Conservation (phyloP, 2,329 filamentous ascomycete genomes). For the Ascochyta lentis region DNA sequence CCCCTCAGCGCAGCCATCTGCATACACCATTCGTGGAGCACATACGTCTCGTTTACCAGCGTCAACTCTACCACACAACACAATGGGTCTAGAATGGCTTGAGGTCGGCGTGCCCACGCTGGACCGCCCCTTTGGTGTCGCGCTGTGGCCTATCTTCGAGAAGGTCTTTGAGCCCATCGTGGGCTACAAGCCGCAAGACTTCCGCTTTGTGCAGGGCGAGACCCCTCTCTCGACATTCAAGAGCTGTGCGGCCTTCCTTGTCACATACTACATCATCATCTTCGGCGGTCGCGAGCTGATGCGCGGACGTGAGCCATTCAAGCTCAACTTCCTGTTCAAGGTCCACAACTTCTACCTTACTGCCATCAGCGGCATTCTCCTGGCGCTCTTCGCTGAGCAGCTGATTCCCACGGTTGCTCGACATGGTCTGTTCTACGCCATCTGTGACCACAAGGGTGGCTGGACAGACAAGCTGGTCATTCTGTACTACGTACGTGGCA, state of each 20-base stretch:
- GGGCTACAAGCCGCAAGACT: constrained; percentile 86
- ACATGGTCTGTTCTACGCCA: constrained; percentile 84
- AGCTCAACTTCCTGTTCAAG: constrained; percentile 89
- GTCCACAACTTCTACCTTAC: constrained; percentile 97
- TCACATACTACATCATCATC: constrained; percentile 91
- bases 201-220: constrained; percentile 79
- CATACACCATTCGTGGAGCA: constrained; percentile 8
- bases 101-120: constrained; percentile 72
- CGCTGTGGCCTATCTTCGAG: constrained; percentile 94
- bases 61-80: constrained; percentile 7
- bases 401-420: constrained; percentile 81
- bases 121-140: constrained; percentile 89
- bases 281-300: constrained; percentile 92
- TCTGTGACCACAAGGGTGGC: constrained; percentile 81
- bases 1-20: constrained; percentile 17
- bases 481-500: constrained; percentile 86
- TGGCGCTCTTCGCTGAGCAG: constrained; percentile 90
- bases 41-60: constrained; percentile 5
- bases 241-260: constrained; percentile 79
- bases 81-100: constrained; percentile 62
- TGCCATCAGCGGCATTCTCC: constrained; percentile 77
- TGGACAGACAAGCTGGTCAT: constrained; percentile 94
- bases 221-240: constrained; percentile 91
- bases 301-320: constrained; percentile 83
- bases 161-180: constrained; percentile 77